Base-by-base conservation (phyloP, 192 early-diverging fungal species). In the Umbelopsis sp. region DNA sequence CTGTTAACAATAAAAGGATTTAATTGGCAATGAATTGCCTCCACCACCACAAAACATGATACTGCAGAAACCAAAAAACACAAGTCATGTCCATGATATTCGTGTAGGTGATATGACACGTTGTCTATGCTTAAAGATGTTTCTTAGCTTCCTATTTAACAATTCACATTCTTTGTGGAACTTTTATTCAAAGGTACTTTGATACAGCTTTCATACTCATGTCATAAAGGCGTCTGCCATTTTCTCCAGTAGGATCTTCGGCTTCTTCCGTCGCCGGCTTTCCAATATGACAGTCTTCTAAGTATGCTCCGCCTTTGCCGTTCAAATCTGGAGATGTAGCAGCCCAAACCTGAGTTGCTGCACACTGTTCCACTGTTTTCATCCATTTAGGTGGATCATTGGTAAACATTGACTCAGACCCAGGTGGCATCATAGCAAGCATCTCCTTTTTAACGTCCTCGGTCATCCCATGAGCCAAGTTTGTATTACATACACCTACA, bases 251-350 rank as follows among this genome's bases (percentile, higher is more conserved):
- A 23, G 20, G 35, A 74, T 81, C 73, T n/a, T 46, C n/a, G 8
- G 79, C 44, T 66, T 78, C n/a, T 18, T 81, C 48, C 20, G 77
- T 51, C 1, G 25, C 9, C 46, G 68, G 46, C 3, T 49, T n/a
- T 55, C 37, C 21, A 46, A 73, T 68, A 41, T 75, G 51, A 16
- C 47, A 48, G 23, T 81, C 79, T 3, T 78, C 75, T 15, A 81
- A 52, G 70, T 82, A 82, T 12, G 22, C 65, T 15, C 81, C 79
- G 13, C 81, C 81, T 46, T 80, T 69, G 30, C 80, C 80, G 27
- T 73, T 73, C 64, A 81, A 47, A 13, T 79, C 78, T 9, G 64
- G 52, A 3, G 58, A 44, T 8, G 71, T 35, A 1, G 71, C 71
- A 16, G 71, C 79, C 22, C 46, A 66, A 25, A 78, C 22, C 45